Percentiles rank a stretch among this genome's conserved stretches.
phyloP scores from a whole-genome alignment of 2,329 filamentous ascomycete genomes.

The Apiospora rasikravindrae region DNA sequence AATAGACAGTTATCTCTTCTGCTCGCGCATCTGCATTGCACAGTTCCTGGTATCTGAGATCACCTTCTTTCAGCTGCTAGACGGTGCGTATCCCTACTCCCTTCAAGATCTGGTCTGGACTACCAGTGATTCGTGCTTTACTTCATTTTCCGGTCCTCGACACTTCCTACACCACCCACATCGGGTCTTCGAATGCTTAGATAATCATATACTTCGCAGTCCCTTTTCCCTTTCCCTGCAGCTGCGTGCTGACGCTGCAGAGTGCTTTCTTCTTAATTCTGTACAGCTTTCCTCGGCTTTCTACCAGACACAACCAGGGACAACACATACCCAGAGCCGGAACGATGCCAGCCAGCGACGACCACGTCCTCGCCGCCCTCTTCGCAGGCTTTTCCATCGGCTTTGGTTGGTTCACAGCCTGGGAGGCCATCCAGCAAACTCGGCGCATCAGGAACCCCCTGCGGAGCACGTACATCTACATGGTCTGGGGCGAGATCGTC shows the following conservation, averaged over 20 bases:
- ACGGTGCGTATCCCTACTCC: neutral
- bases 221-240: neutral
- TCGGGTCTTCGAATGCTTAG: neutral
- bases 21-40: neutral
- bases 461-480: constrained; percentile 28
- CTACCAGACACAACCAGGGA: neutral
- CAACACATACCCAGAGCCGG: neutral
- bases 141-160: neutral
- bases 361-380: constrained; percentile 25
- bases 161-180: neutral
- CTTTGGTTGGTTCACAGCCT: constrained; percentile 28
- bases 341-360: constrained; percentile 17
- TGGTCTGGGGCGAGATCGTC: constrained; percentile 49
- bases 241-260: neutral
- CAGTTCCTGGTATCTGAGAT: neutral
- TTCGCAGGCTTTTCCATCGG: constrained; percentile 27
- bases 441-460: constrained; percentile 25
- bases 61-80: neutral
- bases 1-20: neutral
- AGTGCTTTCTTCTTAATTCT: neutral
- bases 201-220: neutral
- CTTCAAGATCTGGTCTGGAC: neutral
- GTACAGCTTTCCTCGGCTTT: too few relatives aligned
- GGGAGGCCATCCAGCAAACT: constrained; percentile 28
- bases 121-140: neutral